Percentiles rank a stretch among this genome's conserved stretches.
Conservation (phyloP, 2,329 filamentous ascomycete genomes). For the Arachnomyces sp. region DNA sequence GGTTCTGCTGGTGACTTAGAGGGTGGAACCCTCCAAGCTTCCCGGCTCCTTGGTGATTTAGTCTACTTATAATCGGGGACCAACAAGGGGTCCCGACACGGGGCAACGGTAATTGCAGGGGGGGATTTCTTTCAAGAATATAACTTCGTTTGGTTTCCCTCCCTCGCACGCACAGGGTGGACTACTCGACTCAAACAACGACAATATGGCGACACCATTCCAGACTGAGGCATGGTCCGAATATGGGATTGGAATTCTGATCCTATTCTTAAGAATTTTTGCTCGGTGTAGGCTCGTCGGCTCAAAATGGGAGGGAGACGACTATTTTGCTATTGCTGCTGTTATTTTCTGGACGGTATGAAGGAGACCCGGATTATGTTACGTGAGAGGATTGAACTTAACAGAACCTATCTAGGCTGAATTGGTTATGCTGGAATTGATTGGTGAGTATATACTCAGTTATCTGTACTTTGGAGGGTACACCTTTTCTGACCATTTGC, state of each 20-base stretch:
- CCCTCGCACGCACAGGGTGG: too few species aligned
- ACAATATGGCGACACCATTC: conserved; percentile 27
- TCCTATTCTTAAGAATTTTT: conserved; percentile 35
- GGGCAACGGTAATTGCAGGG: too few species aligned
- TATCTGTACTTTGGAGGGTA: neutral
- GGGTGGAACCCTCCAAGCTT: too few species aligned
- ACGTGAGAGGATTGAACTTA: neutral
- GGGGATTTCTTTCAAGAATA: too few species aligned
- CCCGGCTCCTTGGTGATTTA: too few species aligned
- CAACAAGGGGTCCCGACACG: too few species aligned
- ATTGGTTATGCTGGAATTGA: conserved; percentile 16
- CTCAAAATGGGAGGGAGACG: conserved; percentile 37
- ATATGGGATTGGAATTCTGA: conserved; percentile 32
- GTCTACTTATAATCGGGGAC: too few species aligned
- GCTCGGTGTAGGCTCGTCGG: conserved; percentile 35
- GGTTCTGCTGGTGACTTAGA: too few species aligned
- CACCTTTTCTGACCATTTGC: conserved; percentile 2
- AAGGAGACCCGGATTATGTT: neutral
- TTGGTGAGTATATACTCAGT: conserved; percentile 9
- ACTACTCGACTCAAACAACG: too few species aligned
- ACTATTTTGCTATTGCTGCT: conserved; percentile 33
- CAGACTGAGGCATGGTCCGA: conserved; percentile 40
- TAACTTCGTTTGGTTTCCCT: too few species aligned
- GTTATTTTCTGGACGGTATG: conserved; percentile 34
- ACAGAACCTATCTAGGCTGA: conserved; percentile 9